These are phyloP conservation scores for Podaxis sp. DNA, from an alignment of 768 basidiomycete species.

Conservation along the genomic window DNA sequence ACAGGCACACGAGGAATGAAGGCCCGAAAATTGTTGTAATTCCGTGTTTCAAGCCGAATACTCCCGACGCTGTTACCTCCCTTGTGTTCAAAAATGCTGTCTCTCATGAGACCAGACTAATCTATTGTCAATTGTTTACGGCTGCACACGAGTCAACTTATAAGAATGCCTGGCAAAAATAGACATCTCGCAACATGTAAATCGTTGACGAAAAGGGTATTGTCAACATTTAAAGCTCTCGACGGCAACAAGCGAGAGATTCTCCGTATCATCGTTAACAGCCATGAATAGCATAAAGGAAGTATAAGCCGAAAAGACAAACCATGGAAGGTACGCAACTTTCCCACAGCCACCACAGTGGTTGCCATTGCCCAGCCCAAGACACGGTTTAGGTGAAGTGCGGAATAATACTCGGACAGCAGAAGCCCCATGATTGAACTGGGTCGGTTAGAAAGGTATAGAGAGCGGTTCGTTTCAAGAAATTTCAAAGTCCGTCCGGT, in stretches of 20 bases:
- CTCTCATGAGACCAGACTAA: not conserved
- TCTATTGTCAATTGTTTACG: not conserved
- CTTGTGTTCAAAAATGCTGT: not conserved
- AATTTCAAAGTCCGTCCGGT: not conserved
- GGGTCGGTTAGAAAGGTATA: not conserved
- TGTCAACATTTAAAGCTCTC: no score
- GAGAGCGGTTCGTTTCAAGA: slow-evolving; percentile 1
- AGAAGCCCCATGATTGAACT: not conserved
- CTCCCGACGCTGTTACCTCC: no score
- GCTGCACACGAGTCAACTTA: no score
- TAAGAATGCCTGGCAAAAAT: no score
- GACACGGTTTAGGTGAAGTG: not conserved
- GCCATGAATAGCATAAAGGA: no score
- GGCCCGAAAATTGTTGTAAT: not conserved
- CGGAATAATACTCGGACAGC: not conserved
- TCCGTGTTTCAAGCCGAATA: not conserved
- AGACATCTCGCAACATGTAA: no score
- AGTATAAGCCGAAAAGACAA: no score
- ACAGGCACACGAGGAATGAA: not conserved
- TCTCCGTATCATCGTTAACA: no score
- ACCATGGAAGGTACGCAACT: no score
- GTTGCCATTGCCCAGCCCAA: not conserved
- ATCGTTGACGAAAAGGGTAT: no score
- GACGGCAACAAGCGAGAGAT: no score
- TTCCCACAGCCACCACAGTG: no score